Evolutionary conservation across 805 yeast genomes (phyloP).

Genomic region (Lipomyces starkeyi): DNA sequence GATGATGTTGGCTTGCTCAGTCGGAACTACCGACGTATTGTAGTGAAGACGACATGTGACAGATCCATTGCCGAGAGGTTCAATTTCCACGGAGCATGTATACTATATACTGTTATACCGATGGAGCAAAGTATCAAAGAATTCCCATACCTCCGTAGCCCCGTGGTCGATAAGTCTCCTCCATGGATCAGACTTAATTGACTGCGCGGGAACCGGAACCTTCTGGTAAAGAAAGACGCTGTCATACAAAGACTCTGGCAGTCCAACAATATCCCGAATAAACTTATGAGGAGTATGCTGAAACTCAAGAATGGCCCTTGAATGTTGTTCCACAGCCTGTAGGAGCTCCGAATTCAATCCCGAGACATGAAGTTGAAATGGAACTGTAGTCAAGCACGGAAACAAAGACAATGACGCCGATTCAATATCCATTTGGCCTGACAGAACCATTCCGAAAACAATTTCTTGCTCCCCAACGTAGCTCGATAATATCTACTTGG

Average conservation of each 20-base stretch:
- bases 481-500: constrained; percentile 16
- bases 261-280: constrained; percentile 17
- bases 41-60: constrained; percentile 7
- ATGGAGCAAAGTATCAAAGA: background rate
- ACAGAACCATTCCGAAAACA: constrained; percentile 34
- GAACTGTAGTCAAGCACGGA: constrained; percentile 39
- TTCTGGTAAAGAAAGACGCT: constrained; percentile 36
- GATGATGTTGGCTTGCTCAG: constrained; percentile 29
- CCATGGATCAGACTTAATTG: background rate
- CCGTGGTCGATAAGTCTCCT: constrained; percentile 20
- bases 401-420: constrained; percentile 18
- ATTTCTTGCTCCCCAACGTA: constrained; percentile 36
- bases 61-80: constrained; percentile 12
- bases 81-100: constrained; percentile 34
- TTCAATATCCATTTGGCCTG: constrained; percentile 33
- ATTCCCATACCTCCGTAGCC: constrained; percentile 22
- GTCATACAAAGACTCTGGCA: constrained; percentile 26
- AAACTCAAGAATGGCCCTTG: constrained; percentile 13
- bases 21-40: constrained; percentile 18
- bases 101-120: constrained; percentile 7
- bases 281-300: constrained; percentile 34
- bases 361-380: constrained; percentile 24
- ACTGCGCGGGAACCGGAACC: background rate
- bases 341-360: constrained; percentile 31
- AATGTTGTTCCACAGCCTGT: constrained; percentile 9